These are phyloP conservation scores for Dendrobium officinale DNA, from an alignment of 106 monocot genomes.

Conservation along the genomic window DNA sequence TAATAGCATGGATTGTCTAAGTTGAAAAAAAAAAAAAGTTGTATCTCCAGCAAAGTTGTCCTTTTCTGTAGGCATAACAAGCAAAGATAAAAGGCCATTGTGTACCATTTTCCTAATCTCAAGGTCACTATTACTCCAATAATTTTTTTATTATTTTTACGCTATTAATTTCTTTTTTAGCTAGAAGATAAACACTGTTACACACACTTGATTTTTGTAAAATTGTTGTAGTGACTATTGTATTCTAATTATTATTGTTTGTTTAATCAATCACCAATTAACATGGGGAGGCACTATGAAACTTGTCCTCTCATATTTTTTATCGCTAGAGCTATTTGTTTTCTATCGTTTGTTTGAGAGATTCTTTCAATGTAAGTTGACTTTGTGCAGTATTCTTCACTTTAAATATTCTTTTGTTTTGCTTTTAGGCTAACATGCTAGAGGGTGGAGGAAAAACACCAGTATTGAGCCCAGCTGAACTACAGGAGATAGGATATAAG, in stretches of 20 bases:
- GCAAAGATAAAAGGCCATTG: background rate
- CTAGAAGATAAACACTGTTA: background rate
- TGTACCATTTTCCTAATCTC: no score
- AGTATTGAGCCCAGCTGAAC: conserved; percentile 75
- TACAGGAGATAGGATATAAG: conserved; percentile 87
- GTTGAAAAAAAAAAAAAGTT: background rate
- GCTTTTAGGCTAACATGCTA: conserved; percentile 89
- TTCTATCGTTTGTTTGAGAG: background rate
- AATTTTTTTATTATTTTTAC: background rate
- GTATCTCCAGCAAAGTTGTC: background rate
- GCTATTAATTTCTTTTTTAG: background rate
- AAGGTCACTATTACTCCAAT: no score
- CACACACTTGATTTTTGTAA: background rate
- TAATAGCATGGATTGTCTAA: background rate
- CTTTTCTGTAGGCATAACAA: background rate
- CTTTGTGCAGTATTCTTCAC: background rate
- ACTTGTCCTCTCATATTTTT: no score
- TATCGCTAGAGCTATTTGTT: background rate
- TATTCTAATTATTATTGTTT: background rate
- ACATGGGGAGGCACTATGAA: no score
- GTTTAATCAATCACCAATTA: background rate
- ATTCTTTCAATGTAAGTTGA: background rate
- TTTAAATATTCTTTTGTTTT: no score
- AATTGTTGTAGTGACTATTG: background rate
- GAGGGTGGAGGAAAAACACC: conserved; percentile 99